Evolutionary conservation across 2,329 filamentous ascomycete genomes (phyloP), one percentile per base, ranked within the genome.

Genomic region (Sordariomycetes sp.): DNA sequence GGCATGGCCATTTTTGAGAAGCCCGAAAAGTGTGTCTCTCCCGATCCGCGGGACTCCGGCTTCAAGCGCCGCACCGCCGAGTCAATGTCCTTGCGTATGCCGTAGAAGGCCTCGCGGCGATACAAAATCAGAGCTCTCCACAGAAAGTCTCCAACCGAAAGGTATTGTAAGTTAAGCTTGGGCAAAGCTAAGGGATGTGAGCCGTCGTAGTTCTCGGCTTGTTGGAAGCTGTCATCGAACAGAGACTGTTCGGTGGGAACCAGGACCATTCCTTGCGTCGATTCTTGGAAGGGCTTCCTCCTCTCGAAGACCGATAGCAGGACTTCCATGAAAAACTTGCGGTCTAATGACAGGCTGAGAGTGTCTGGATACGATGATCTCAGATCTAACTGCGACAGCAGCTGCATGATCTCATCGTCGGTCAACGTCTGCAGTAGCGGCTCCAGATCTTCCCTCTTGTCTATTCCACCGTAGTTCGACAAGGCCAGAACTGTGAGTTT

Each of bases 71-170:
- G 84, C 33, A 96, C 54, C 6, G 82, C 78, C 31, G 85, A 75
- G 52, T 94, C 86, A 37, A 98, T 78, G 52, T 98, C 86, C 49
- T 87, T 90, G 30, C 87, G 78, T 39, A 98, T 90, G 39, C 86
- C 85, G 54, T 93, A 96, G 54, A 96, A 95, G 0, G 90, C 75
- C 56, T 98, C 92, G 38, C 81, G 84, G 26, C 90, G 79, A 53
- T 94, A 92, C 8, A 98, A 66, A 11, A 93, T 71, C 48, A 96
- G 81, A 0, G 90, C 87, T 41, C 93, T 76, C 87, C 88, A 98
- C n/a, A 98, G 63, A 47, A 98, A 98, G 56, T 98, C 92, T 3
- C 87, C 87, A 33, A 94, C 77, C 3, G 88, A 94, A 11, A 98
- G 68, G 57, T 98, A 98, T 51, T 98, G 92, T 19, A 98, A 65